Evolutionary conservation across 2,329 filamentous ascomycete species (phyloP).

Genomic region (Penicillium sp.): DNA sequence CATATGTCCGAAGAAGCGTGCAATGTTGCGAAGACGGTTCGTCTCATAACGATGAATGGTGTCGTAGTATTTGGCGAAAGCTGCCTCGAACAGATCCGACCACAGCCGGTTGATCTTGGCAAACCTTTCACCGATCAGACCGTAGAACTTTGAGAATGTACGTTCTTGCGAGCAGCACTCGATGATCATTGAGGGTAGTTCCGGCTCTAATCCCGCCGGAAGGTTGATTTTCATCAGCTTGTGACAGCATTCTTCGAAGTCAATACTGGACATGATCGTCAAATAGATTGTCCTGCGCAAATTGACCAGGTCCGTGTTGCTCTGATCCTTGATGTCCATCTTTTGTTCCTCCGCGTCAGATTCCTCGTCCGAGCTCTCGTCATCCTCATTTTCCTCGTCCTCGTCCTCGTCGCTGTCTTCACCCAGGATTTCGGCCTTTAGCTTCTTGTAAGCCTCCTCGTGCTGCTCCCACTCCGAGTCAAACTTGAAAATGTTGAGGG

Average conservation of each 20-base stretch:
- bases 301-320: constrained; percentile 92
- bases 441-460: constrained; percentile 82
- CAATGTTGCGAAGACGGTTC: constrained; percentile 91
- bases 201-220: constrained; percentile 79
- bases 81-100: constrained; percentile 87
- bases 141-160: constrained; percentile 97
- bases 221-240: constrained; percentile 94
- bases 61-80: constrained; percentile 91
- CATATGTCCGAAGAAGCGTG: constrained; percentile 89
- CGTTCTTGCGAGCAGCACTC: constrained; percentile 96
- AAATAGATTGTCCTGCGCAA: constrained; percentile 92
- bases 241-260: constrained; percentile 95
- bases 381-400: constrained; percentile 60
- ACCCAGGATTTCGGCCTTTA: constrained; percentile 91
- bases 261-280: constrained; percentile 94
- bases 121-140: constrained; percentile 89
- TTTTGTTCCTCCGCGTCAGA: constrained; percentile 76
- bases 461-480: constrained; percentile 88
- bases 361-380: constrained; percentile 64
- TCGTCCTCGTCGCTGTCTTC: constrained; percentile 86
- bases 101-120: constrained; percentile 94
- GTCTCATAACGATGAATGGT: constrained; percentile 98
- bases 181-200: constrained; percentile 94
- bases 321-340: constrained; percentile 96
- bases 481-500: constrained; percentile 92